Evolutionary conservation across 2,329 filamentous ascomycete genomes (phyloP).

Genomic region (Cytospora leucostoma): DNA sequence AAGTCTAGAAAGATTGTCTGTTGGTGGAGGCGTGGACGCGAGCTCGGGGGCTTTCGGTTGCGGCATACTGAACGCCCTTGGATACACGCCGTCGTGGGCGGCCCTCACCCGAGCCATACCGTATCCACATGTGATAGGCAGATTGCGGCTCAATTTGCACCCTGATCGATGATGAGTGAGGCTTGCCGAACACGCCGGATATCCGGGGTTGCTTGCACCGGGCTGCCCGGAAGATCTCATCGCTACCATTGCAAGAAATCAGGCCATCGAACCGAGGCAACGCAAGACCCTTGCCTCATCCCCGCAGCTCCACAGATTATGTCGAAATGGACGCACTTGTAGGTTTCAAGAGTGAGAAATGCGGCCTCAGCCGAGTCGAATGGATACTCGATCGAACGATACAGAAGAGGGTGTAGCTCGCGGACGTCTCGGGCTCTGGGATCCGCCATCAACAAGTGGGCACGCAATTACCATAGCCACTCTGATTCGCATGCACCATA

Average conservation of each 20-base stretch:
- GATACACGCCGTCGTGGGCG: neutral
- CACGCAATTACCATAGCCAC: neutral
- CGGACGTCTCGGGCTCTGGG: neutral
- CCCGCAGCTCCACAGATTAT: slow-evolving; percentile 14
- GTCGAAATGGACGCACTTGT: slow-evolving; percentile 5
- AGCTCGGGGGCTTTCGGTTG: neutral
- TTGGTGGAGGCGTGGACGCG: neutral
- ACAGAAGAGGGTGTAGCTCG: neutral
- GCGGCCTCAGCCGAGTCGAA: neutral
- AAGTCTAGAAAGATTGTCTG: neutral
- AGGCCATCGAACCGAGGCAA: neutral
- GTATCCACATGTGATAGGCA: neutral
- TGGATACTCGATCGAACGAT: neutral
- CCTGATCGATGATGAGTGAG: neutral
- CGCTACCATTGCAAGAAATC: neutral
- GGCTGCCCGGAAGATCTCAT: neutral
- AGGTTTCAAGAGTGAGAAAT: neutral
- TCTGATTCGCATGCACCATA: neutral
- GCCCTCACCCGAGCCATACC: neutral
- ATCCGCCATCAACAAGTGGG: neutral
- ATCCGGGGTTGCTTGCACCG: neutral
- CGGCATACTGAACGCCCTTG: neutral
- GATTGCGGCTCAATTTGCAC: neutral
- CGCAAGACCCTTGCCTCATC: neutral
- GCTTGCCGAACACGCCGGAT: neutral